These are phyloP conservation scores for Colletotrichum aenigma DNA, from an alignment of 2,329 filamentous ascomycete genomes.

Conservation along the genomic window DNA sequence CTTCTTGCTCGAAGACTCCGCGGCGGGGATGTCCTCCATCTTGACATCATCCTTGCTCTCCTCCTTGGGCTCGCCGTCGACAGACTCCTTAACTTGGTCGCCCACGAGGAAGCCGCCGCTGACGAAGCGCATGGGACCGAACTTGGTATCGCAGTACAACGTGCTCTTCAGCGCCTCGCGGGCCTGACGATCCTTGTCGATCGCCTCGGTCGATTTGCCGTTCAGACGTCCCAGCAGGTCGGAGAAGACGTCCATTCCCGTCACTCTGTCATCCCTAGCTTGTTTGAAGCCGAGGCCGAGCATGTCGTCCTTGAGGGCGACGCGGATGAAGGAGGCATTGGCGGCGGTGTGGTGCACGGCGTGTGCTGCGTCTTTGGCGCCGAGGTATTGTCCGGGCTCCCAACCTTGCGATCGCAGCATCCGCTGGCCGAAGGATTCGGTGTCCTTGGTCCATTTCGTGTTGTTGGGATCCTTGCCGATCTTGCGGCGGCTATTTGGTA, in stretches of 20 bases:
- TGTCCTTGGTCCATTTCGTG: constrained; percentile 87
- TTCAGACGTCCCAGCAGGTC: constrained; percentile 88
- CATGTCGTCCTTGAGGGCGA: constrained; percentile 87
- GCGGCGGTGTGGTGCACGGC: constrained; percentile 78
- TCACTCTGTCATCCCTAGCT: constrained; percentile 76
- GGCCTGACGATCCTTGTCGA: constrained; percentile 72
- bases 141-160: constrained; percentile 75
- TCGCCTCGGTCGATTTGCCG: constrained; percentile 77
- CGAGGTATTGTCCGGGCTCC: constrained; percentile 83
- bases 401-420: constrained; percentile 90
- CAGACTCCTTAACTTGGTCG: constrained; percentile 56
- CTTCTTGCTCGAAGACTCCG: constrained; percentile 43
- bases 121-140: constrained; percentile 85
- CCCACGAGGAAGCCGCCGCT: constrained; percentile 75
- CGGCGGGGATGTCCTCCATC: constrained; percentile 24
- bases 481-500: constrained; percentile 55
- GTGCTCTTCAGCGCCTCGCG: constrained; percentile 74
- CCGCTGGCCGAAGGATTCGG: constrained; percentile 83
- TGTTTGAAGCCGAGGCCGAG: constrained; percentile 85
- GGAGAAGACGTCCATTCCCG: constrained; percentile 86
- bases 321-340: constrained; percentile 84
- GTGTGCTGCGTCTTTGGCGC: constrained; percentile 77
- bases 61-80: constrained; percentile 31
- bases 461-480: constrained; percentile 95
- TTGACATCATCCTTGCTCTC: constrained; percentile 26